phyloP scores from a whole-genome alignment of 371 early-diverging fungal genomes.

The Rhizopus arrhizus region DNA sequence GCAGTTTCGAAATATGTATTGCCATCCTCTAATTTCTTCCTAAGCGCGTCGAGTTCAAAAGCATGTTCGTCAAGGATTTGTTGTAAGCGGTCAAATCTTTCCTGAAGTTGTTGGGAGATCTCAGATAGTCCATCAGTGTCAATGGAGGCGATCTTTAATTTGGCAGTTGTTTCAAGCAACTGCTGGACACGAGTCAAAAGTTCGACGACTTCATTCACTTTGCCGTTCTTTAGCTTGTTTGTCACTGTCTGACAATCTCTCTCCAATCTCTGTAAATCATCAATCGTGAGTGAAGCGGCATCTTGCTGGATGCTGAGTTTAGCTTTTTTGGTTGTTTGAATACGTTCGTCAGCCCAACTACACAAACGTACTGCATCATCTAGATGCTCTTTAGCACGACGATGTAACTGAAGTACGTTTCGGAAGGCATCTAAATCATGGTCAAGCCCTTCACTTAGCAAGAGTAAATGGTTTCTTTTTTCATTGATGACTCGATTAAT shows the following conservation, averaged over 20 bases:
- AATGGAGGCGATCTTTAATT: conserved; percentile 20
- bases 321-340: conserved; percentile 24
- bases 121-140: conserved; percentile 27
- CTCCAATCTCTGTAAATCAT: conserved; percentile 37
- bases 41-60: conserved; percentile 24
- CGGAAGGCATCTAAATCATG: conserved; percentile 32
- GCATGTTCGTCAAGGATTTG: conserved; percentile 34
- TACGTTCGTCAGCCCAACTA: conserved; percentile 47
- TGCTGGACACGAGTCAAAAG: conserved; percentile 35
- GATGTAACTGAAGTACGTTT: conserved; percentile 33
- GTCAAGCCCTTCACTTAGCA: conserved; percentile 40
- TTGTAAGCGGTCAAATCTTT: conserved; percentile 38
- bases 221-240: conserved; percentile 31
- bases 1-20: conserved; percentile 40
- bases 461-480: conserved; percentile 32
- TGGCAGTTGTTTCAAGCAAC: conserved; percentile 27
- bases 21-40: conserved; percentile 43
- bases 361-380: conserved; percentile 39
- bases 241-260: conserved; percentile 28
- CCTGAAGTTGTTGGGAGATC: conserved; percentile 32
- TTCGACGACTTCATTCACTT: conserved; percentile 44
- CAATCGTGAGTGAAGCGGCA: conserved; percentile 24
- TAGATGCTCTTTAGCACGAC: conserved; percentile 36
- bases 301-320: conserved; percentile 29
- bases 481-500: conserved; percentile 31